These are phyloP conservation scores for Hymenoscyphus scutula DNA, from an alignment of 2,329 filamentous ascomycete genomes.

Conservation along the genomic window DNA sequence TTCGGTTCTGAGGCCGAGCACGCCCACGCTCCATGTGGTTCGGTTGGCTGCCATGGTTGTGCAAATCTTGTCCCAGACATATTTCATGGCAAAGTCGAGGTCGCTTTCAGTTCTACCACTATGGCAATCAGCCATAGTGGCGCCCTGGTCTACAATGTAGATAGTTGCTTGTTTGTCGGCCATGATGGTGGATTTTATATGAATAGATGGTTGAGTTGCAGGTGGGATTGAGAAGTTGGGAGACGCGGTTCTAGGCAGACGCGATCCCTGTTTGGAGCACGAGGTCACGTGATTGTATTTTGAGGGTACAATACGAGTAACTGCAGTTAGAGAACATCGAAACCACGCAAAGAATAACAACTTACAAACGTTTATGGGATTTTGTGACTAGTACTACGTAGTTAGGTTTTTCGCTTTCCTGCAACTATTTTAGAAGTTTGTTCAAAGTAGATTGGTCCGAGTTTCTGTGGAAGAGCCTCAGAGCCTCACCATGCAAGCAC, in stretches of 20 bases:
- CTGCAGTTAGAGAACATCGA: no score
- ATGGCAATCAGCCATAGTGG: conserved; percentile 74
- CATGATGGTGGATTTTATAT: conserved; percentile 52
- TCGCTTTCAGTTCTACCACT: conserved; percentile 73
- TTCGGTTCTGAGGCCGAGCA: conserved; percentile 81
- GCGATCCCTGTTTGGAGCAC: conserved; percentile 5
- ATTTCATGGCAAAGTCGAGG: conserved; percentile 85
- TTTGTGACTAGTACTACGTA: no score
- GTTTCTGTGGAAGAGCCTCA: no score
- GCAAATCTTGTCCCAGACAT: conserved; percentile 91
- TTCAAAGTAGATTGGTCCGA: no score
- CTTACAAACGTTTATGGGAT: no score
- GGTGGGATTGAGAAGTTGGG: background rate
- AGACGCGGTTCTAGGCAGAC: conserved; percentile 13
- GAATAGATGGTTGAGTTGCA: background rate
- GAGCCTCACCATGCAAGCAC: no score
- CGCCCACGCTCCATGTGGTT: conserved; percentile 73
- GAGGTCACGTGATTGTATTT: background rate
- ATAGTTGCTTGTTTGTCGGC: conserved; percentile 90
- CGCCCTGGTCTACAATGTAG: conserved; percentile 85
- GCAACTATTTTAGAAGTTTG: no score
- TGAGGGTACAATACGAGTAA: no score
- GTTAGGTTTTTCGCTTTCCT: no score
- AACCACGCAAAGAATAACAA: no score
- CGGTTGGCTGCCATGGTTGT: conserved; percentile 65